phyloP scores from a whole-genome alignment of 176 grass and related monocot genomes.

The Secale cereale region DNA sequence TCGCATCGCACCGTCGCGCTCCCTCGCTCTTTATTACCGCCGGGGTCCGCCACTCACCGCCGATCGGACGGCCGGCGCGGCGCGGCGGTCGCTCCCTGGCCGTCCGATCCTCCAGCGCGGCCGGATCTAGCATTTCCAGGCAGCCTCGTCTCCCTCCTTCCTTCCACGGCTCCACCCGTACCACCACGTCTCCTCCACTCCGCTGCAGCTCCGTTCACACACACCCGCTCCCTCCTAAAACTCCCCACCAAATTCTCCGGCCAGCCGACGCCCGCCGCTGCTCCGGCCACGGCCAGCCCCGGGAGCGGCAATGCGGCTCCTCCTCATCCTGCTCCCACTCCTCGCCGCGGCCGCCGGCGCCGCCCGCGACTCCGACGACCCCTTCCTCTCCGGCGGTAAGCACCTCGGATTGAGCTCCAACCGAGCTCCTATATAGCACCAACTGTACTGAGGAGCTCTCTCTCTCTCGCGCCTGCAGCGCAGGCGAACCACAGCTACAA shows the following conservation, averaged over 20 bases:
- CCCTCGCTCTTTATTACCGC: not conserved
- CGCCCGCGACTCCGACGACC: constrained; percentile 48
- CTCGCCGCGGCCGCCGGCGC: constrained; percentile 22
- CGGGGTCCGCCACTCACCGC: not conserved
- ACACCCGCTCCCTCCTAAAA: not conserved
- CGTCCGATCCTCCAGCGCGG: constrained; percentile 27
- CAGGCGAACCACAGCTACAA: constrained; percentile 75
- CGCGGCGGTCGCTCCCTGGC: not conserved
- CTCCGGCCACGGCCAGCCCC: not conserved
- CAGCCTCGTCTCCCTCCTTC: not conserved
- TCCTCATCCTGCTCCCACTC: constrained; percentile 38
- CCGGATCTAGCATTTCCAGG: not conserved
- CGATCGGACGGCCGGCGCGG: not conserved
- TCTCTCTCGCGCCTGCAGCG: not conserved
- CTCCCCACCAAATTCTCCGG: not conserved
- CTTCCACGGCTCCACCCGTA: not conserved
- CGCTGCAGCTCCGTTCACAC: not conserved
- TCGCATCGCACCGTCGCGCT: not conserved
- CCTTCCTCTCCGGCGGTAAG: constrained; percentile 84
- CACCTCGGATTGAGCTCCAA: not conserved
- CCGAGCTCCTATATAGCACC: not conserved
- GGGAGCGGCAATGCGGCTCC: constrained; percentile 39
- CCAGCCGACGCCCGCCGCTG: not conserved
- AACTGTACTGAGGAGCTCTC: not conserved
- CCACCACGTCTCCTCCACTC: constrained; percentile 12